phyloP scores from a whole-genome alignment of 305 asterid species.

The Petunia hybrid region DNA sequence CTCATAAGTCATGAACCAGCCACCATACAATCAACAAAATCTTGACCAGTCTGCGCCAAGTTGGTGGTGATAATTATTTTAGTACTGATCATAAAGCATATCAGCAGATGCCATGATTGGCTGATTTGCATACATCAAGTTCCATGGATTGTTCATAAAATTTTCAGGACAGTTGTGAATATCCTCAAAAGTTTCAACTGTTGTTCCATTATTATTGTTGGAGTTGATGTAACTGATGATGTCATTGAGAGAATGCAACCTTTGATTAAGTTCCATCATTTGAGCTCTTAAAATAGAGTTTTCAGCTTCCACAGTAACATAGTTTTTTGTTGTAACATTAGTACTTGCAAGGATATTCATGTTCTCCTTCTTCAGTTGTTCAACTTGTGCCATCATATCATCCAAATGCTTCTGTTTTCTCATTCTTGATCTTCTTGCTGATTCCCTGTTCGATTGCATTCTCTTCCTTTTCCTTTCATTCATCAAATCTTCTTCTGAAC shows the following conservation, averaged over 20 bases:
- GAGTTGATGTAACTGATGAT: constrained; percentile 56
- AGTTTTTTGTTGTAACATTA: constrained; percentile 51
- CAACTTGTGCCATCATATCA: constrained; percentile 61
- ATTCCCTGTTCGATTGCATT: constrained; percentile 83
- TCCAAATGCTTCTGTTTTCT: constrained; percentile 79
- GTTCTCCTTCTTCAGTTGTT: constrained; percentile 58
- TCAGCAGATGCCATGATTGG: constrained; percentile 75
- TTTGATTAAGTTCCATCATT: constrained; percentile 74
- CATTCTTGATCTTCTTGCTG: constrained; percentile 86
- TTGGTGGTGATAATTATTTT: constrained; percentile 25
- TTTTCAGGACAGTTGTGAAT: constrained; percentile 36
- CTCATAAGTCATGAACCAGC: neutral
- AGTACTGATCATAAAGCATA: constrained; percentile 36
- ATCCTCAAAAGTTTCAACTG: neutral
- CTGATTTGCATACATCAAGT: constrained; percentile 50
- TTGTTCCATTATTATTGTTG: constrained; percentile 14
- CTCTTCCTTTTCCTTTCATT: constrained; percentile 75
- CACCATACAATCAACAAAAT: neutral
- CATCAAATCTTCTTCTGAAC: constrained; percentile 53
- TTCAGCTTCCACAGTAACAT: constrained; percentile 57
- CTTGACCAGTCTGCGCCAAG: neutral
- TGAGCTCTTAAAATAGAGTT: constrained; percentile 78
- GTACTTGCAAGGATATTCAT: constrained; percentile 47
- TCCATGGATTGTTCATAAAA: constrained; percentile 51
- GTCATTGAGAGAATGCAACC: constrained; percentile 67